A percentile compares a stretch with the other conserved stretches of the same genome.
Evolutionary conservation across 2,329 filamentous ascomycete genomes (phyloP).

Genomic region (Cyphellophora europaea): DNA sequence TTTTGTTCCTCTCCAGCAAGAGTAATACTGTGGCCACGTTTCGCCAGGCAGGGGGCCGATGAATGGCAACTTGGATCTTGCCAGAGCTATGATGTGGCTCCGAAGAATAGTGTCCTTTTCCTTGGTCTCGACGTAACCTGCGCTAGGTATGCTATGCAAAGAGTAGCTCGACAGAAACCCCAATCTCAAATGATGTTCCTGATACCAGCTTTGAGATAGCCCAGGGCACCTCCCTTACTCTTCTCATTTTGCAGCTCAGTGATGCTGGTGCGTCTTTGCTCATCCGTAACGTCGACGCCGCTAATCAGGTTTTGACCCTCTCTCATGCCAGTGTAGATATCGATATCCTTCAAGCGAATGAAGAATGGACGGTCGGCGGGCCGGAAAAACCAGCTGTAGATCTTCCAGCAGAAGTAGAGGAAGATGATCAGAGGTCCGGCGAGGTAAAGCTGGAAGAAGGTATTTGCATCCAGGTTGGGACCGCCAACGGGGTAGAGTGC

Average conservation of each 20-base stretch:
- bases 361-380: constrained; percentile 23
- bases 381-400: constrained; percentile 16
- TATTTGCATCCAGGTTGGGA: constrained; percentile 14
- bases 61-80: too few relatives aligned
- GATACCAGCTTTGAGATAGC: not conserved
- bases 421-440: constrained; percentile 17
- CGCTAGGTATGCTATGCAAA: too few relatives aligned
- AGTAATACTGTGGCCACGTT: too few relatives aligned
- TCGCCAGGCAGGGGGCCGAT: too few relatives aligned
- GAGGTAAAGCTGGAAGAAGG: constrained; percentile 19
- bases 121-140: too few relatives aligned
- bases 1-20: too few relatives aligned
- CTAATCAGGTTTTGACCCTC: constrained; percentile 20
- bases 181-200: not conserved
- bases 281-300: constrained; percentile 19
- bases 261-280: constrained; percentile 23
- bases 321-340: constrained; percentile 28
- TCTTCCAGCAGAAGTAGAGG: constrained; percentile 16
- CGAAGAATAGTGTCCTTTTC: too few relatives aligned
- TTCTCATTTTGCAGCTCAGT: constrained; percentile 21
- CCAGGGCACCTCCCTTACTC: constrained; percentile 20
- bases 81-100: too few relatives aligned
- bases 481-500: constrained; percentile 64
- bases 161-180: too few relatives aligned
- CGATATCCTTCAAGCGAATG: constrained; percentile 23